A percentile compares a stretch with the other conserved stretches of the same genome.
Conservation (phyloP, 805 yeast species). For the Cephaloascus albidus region DNA sequence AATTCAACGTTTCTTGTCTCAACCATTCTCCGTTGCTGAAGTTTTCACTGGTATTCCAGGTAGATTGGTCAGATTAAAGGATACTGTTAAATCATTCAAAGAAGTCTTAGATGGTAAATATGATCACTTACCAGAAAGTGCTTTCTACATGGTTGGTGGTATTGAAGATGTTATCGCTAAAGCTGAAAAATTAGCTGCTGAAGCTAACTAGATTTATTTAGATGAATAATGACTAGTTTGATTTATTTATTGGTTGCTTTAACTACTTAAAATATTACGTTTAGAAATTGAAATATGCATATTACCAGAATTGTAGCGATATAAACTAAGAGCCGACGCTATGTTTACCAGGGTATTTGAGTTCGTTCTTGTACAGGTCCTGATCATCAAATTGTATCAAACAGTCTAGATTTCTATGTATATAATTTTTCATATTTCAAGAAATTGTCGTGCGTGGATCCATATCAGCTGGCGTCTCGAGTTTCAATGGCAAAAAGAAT, state of each 20-base stretch:
- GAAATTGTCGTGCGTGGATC: no score
- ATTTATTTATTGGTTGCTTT: neutral
- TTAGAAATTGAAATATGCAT: neutral
- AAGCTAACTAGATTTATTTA: slow-evolving; percentile 44
- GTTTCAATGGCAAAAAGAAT: no score
- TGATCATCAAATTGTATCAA: no score
- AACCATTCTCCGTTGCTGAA: slow-evolving; percentile 99
- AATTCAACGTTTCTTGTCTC: slow-evolving; percentile 99
- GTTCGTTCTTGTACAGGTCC: no score
- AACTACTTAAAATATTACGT: neutral
- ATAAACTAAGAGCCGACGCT: no score
- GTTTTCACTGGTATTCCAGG: slow-evolving; percentile 99
- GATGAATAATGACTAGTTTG: neutral
- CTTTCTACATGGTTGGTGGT: slow-evolving; percentile 99
- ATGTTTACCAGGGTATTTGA: no score
- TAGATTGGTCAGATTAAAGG: slow-evolving; percentile 93
- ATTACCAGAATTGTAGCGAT: no score
- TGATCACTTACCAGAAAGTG: slow-evolving; percentile 98
- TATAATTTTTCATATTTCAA: no score
- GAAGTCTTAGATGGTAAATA: slow-evolving; percentile 97
- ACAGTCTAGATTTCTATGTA: no score
- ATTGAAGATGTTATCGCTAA: slow-evolving; percentile 97
- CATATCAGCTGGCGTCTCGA: no score
- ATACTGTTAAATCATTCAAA: slow-evolving; percentile 89
- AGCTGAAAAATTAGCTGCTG: slow-evolving; percentile 98